Conservation (phyloP, 495 filamentous ascomycete genomes). For the Annulohypoxylon moriforme region DNA sequence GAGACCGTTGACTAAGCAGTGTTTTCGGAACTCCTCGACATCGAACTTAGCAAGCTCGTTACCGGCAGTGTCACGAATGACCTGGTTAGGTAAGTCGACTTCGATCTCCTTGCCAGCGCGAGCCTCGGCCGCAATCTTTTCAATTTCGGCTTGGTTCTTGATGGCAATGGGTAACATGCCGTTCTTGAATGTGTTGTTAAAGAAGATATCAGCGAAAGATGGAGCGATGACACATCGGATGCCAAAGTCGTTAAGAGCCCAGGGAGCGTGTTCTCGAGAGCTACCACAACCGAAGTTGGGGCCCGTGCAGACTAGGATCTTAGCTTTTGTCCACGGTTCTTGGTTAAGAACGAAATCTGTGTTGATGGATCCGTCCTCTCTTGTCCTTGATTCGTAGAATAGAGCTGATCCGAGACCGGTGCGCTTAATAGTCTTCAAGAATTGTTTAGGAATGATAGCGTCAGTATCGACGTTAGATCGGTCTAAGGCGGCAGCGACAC, state of each 20-base stretch:
- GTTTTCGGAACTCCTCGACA: constrained; percentile 90
- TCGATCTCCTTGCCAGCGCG: constrained; percentile 86
- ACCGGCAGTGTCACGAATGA: constrained; percentile 80
- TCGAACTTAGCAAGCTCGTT: constrained; percentile 80
- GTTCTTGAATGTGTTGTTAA: constrained; percentile 99
- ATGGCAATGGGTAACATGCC: constrained; percentile 94
- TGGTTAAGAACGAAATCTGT: constrained; percentile 89
- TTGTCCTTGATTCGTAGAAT: constrained; percentile 85
- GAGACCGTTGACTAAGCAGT: constrained; percentile 93
- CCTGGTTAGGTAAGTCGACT: constrained; percentile 87
- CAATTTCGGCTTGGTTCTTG: constrained; percentile 70
- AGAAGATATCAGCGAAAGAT: constrained; percentile 96
- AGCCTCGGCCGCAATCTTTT: constrained; percentile 81
- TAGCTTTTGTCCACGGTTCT: constrained; percentile 83
- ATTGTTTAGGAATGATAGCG: constrained; percentile 99
- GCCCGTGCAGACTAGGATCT: constrained; percentile 94
- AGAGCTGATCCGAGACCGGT: constrained; percentile 90
- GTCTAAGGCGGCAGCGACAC: constrained; percentile 89
- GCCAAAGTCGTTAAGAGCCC: constrained; percentile 96
- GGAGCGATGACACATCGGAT: constrained; percentile 94
- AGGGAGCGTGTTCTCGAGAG: constrained; percentile 95
- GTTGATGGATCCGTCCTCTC: constrained; percentile 76
- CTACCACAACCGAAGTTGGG: constrained; percentile 96
- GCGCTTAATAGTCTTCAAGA: constrained; percentile 99
- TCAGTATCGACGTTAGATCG: constrained; percentile 94